Conservation (phyloP, 768 basidiomycete genomes). For the Mrakia blollopis region DNA sequence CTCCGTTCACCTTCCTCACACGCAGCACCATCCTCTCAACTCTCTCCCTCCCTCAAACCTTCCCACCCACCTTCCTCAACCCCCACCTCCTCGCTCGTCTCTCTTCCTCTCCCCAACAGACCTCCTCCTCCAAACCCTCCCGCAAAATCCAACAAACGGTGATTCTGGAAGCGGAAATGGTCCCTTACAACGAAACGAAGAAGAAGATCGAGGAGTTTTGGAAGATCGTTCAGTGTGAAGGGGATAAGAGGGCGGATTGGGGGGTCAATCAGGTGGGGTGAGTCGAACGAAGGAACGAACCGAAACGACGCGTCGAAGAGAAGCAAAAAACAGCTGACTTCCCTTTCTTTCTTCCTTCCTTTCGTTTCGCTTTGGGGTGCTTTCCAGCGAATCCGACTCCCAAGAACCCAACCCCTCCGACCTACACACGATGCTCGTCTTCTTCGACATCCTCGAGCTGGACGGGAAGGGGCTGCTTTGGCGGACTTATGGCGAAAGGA, state of each 20-base stretch:
- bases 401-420: slow-evolving; percentile 45
- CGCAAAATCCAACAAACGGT: slow-evolving; percentile 32
- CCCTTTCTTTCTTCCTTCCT: background rate
- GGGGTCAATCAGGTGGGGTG: background rate
- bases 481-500: slow-evolving; percentile 57
- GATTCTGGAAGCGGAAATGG: slow-evolving; percentile 81
- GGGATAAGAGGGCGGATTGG: slow-evolving; percentile 27
- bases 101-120: background rate
- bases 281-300: background rate
- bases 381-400: slow-evolving; percentile 30
- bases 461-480: slow-evolving; percentile 58
- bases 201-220: slow-evolving; percentile 63
- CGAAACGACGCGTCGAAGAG: too few species aligned
- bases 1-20: slow-evolving; percentile 31
- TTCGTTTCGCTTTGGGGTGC: background rate
- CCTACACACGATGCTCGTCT: slow-evolving; percentile 70
- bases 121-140: background rate
- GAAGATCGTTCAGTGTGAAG: slow-evolving; percentile 37
- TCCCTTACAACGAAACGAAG: slow-evolving; percentile 62
- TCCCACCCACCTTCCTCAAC: slow-evolving; percentile 22
- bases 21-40: slow-evolving; percentile 54
- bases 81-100: slow-evolving; percentile 14
- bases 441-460: slow-evolving; percentile 77
- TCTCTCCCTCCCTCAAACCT: slow-evolving; percentile 23
- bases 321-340: too few species aligned